A percentile compares a stretch with the other conserved stretches of the same genome.
Conservation (phyloP, 257 asterid species). For the Eucommia ulmoides region DNA sequence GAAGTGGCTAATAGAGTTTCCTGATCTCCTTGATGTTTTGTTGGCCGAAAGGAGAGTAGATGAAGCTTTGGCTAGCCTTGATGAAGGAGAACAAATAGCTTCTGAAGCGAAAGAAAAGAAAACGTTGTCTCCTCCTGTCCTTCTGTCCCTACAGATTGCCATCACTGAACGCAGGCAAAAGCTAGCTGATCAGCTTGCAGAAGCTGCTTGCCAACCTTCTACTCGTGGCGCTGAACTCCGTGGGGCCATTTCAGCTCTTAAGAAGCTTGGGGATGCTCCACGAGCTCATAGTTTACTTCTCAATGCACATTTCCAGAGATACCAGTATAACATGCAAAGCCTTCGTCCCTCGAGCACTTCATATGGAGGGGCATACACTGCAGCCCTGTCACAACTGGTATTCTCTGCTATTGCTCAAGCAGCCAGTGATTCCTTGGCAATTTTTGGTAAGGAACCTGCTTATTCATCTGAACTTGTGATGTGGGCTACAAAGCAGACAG, state of each 20-base stretch:
- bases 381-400: constrained; percentile 91
- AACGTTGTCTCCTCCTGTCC: constrained; percentile 29
- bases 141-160: constrained; percentile 49
- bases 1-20: constrained; percentile 73
- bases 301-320: constrained; percentile 86
- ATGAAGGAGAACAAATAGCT: constrained; percentile 67
- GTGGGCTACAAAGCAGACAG: constrained; percentile 98
- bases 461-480: constrained; percentile 92
- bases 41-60: constrained; percentile 95
- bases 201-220: constrained; percentile 93
- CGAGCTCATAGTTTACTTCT: constrained; percentile 94
- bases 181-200: constrained; percentile 94
- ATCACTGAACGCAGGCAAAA: constrained; percentile 73
- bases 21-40: constrained; percentile 86
- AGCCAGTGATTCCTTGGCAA: constrained; percentile 69
- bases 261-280: constrained; percentile 91
- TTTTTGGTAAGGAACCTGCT: constrained; percentile 86
- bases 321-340: constrained; percentile 87
- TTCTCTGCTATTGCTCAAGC: constrained; percentile 97
- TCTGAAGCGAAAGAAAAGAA: constrained; percentile 65
- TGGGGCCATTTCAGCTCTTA: constrained; percentile 84
- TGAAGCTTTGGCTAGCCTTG: constrained; percentile 81
- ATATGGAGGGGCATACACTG: constrained; percentile 96
- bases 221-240: constrained; percentile 96
- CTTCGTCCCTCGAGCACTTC: constrained; percentile 95